Evolutionary conservation across 148 eudicot species (phyloP).

Genomic region (Diospyros kaki): DNA sequence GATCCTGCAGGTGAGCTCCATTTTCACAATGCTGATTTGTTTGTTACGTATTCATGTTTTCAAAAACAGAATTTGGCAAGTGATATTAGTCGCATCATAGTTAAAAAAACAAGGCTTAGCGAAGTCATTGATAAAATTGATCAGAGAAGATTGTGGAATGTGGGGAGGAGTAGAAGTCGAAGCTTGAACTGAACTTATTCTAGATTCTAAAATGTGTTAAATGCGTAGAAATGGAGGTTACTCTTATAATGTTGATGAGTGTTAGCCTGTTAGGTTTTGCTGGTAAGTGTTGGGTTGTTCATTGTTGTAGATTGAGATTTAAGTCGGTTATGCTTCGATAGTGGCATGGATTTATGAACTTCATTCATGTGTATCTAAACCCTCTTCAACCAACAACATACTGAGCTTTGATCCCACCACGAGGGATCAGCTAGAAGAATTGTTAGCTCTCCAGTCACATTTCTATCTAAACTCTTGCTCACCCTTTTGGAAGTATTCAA

Average conservation of each 20-base stretch:
- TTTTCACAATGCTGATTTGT: background rate
- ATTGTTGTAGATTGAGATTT: background rate
- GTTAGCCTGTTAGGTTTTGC: background rate
- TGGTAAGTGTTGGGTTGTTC: background rate
- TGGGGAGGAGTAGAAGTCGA: background rate
- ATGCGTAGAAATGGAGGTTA: background rate
- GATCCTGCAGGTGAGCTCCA: conserved; percentile 81
- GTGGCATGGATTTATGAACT: background rate
- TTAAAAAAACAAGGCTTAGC: background rate
- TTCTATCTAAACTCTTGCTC: too few relatives aligned
- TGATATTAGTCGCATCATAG: background rate
- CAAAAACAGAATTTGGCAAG: background rate
- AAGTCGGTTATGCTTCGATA: background rate
- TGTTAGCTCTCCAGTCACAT: too few relatives aligned
- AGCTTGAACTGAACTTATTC: background rate
- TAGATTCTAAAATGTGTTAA: background rate
- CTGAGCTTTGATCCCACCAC: too few relatives aligned
- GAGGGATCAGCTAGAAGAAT: too few relatives aligned
- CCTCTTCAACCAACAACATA: too few relatives aligned
- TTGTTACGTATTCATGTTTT: too few relatives aligned
- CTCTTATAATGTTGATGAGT: too few relatives aligned
- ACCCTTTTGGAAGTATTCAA: too few relatives aligned
- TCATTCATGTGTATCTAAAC: background rate
- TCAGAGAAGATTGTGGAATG: background rate
- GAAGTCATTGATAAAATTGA: background rate